Evolutionary conservation across 1,284 basidiomycete genomes (phyloP), one percentile per base, ranked within the genome.

Genomic region (Boletus hoseneyae): DNA sequence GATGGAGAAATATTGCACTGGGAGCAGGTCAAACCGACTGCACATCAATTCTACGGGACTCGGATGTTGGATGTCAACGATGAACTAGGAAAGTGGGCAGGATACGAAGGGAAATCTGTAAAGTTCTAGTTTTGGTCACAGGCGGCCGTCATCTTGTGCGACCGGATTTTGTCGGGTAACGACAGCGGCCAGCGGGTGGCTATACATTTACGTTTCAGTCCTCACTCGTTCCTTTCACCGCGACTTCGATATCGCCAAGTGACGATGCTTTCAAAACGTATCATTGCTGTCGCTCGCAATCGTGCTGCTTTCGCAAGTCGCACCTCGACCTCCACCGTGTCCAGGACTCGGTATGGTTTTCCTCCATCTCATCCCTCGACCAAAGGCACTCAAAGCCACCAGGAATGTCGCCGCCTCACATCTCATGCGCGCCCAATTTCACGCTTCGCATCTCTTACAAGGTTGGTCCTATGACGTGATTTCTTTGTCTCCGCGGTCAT

Each of bases 261-360:
- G n/a, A 40, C 48, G 52, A 89, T 89, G 85, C 73, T 89, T 38
- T 87, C 86, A 63, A 82, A 81, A 75, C 84, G 76, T 58, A 75
- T 88, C 56, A 73, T 87, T 50, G 76, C 80, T 50, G 70, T 84
- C 53, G 85, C 85, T 56, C 82, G 83, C 52, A 74, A 78, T 57
- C 80, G 82, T 55, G 76, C 73, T 51, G 61, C 80, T 23, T 61
- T 77, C 47, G 66, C 71, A 52, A 60, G 65, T 59, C 70, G 72
- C 57, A 57, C 70, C 27, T 64, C 66, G 23, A 68, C 70, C 51
- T 64, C 70, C 63, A 48, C 64, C 62, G 60, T 79, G 60, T 69
- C 77, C 47, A 74, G 70, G 67, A 70, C 73, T 68, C 82, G 80
- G 84, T 85, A 63, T 54, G 77, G 18, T 21, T 39, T 47, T 51